A percentile compares a stretch with the other conserved stretches of the same genome.
Evolutionary conservation across 2,329 filamentous ascomycete species (phyloP).

Genomic region (Cryphonectria naterciae): DNA sequence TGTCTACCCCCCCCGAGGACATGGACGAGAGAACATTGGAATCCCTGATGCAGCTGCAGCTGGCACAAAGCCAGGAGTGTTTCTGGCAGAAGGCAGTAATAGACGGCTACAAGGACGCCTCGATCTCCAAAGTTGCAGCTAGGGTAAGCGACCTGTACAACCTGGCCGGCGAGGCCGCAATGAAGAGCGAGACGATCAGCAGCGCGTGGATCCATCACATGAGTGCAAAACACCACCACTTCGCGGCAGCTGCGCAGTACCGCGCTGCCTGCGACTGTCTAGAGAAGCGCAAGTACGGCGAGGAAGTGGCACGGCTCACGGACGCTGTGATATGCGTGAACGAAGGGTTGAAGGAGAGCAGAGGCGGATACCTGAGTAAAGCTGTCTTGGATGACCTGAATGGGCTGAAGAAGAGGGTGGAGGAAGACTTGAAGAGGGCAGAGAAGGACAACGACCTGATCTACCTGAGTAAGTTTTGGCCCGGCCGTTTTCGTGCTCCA

Average conservation of each 20-base stretch:
- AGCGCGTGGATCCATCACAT: conserved; percentile 98
- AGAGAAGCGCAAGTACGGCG: conserved; percentile 92
- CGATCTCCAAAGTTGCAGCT: conserved; percentile 88
- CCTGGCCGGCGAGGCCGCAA: conserved; percentile 79
- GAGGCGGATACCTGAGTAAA: conserved; percentile 75
- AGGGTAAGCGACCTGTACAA: conserved; percentile 90
- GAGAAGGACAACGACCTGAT: conserved; percentile 98
- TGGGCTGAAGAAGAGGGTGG: conserved; percentile 78
- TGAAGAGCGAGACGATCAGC: conserved; percentile 87
- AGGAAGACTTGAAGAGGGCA: conserved; percentile 86
- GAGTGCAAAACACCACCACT: conserved; percentile 96
- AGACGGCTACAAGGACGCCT: conserved; percentile 88
- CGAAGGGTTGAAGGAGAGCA: conserved; percentile 83
- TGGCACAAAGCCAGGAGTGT: conserved; percentile 95
- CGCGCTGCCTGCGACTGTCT: conserved; percentile 87
- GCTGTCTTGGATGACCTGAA: conserved; percentile 81
- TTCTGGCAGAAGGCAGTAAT: conserved; percentile 98
- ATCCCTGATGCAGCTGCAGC: conserved; percentile 78
- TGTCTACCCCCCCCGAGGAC: conserved; percentile 84
- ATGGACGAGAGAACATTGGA: conserved; percentile 91
- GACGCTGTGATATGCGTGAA: conserved; percentile 83
- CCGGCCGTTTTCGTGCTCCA: background rate
- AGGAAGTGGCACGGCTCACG: conserved; percentile 84
- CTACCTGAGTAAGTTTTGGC: conserved; percentile 71
- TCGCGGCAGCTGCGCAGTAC: conserved; percentile 93